These are phyloP conservation scores for Penicillium oxalicum DNA, from an alignment of 2,329 filamentous ascomycete genomes.

Conservation along the genomic window DNA sequence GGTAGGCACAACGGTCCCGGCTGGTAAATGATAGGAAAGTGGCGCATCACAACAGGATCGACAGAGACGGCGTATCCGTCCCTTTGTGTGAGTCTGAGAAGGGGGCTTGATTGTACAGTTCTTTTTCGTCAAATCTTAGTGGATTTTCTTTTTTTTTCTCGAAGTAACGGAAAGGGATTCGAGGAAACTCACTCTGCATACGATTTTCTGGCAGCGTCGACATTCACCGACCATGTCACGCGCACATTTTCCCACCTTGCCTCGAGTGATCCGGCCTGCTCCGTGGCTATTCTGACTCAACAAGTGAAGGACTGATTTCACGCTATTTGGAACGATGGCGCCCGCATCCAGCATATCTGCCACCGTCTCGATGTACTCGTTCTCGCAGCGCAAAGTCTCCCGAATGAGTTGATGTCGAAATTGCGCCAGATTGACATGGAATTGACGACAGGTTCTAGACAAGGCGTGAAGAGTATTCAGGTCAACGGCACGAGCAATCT, in stretches of 20 bases:
- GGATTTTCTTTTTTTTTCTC: background rate
- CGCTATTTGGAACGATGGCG: slow-evolving; percentile 26
- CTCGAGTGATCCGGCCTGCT: slow-evolving; percentile 46
- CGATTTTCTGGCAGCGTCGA: slow-evolving; percentile 65
- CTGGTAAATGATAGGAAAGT: slow-evolving; percentile 39
- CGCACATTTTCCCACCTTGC: slow-evolving; percentile 73
- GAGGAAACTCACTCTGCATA: slow-evolving; percentile 66
- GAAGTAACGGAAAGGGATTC: background rate
- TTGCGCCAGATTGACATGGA: slow-evolving; percentile 71
- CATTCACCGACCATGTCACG: slow-evolving; percentile 82
- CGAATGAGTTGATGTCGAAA: slow-evolving; percentile 67
- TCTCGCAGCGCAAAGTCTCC: slow-evolving; percentile 72
- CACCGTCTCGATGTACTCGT: slow-evolving; percentile 52
- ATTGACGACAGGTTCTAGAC: slow-evolving; percentile 72
- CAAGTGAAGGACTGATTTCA: slow-evolving; percentile 27
- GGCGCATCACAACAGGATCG: slow-evolving; percentile 67
- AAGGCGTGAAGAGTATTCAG: slow-evolving; percentile 81
- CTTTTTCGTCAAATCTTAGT: slow-evolving; percentile 42
- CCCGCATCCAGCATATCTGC: slow-evolving; percentile 40
- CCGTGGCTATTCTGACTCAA: slow-evolving; percentile 26
- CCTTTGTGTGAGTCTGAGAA: slow-evolving; percentile 58
- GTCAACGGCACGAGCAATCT: slow-evolving; percentile 72
- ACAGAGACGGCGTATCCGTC: slow-evolving; percentile 77
- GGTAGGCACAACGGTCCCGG: slow-evolving; percentile 29
- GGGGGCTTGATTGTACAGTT: slow-evolving; percentile 88